A percentile compares a stretch with the other conserved stretches of the same genome.
Conservation (phyloP, 2,329 filamentous ascomycete species). For the Talaromyces albobiverticillius region DNA sequence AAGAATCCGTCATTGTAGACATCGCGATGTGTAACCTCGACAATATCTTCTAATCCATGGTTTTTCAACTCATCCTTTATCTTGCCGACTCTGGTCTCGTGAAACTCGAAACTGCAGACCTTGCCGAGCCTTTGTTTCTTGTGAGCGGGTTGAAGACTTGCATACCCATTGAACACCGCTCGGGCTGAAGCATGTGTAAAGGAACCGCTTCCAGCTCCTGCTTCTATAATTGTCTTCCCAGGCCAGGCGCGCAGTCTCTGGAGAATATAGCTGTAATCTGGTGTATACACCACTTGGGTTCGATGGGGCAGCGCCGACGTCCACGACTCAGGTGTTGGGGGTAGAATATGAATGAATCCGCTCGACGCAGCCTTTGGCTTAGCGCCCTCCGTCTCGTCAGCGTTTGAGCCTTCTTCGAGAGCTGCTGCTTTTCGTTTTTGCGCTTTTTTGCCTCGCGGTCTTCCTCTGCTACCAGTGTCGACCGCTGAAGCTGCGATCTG, state of each 20-base stretch:
- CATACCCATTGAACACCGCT: slow-evolving; percentile 49
- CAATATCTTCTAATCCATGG: slow-evolving; percentile 44
- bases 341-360: slow-evolving; percentile 49
- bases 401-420: slow-evolving; percentile 17
- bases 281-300: slow-evolving; percentile 53
- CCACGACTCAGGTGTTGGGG: slow-evolving; percentile 51
- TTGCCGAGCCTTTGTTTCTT: slow-evolving; percentile 36
- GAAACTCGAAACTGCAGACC: slow-evolving; percentile 52
- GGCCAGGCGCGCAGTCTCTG: slow-evolving; percentile 47
- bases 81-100: slow-evolving; percentile 41
- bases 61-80: slow-evolving; percentile 42
- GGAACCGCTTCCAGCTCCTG: slow-evolving; percentile 51
- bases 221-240: slow-evolving; percentile 48
- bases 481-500: slow-evolving; percentile 87
- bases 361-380: slow-evolving; percentile 34
- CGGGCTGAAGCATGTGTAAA: slow-evolving; percentile 51
- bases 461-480: slow-evolving; percentile 84
- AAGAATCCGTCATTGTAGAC: slow-evolving; percentile 50
- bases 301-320: slow-evolving; percentile 50
- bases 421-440: slow-evolving; percentile 45
- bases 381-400: slow-evolving; percentile 21
- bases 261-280: slow-evolving; percentile 53
- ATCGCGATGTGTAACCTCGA: slow-evolving; percentile 47
- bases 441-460: slow-evolving; percentile 45
- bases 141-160: slow-evolving; percentile 20